phyloP scores from a whole-genome alignment of 768 basidiomycete species.

The Myochromella boudieri region DNA sequence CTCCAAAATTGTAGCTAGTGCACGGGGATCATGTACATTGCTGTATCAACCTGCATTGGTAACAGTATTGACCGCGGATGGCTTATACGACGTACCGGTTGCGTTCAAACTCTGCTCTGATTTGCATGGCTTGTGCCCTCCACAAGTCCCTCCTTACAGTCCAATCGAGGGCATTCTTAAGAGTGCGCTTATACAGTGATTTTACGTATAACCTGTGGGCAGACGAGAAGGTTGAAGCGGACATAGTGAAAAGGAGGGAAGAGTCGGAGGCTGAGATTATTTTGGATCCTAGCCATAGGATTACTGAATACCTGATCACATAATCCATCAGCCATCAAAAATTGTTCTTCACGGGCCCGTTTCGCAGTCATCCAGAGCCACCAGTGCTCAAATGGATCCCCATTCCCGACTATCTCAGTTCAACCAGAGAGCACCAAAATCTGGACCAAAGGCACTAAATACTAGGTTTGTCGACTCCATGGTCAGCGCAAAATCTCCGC shows the following conservation, averaged over 20 bases:
- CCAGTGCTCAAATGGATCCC: slow-evolving; percentile 57
- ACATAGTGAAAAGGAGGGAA: slow-evolving; percentile 38
- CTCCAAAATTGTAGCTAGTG: slow-evolving; percentile 72
- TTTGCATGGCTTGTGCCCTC: slow-evolving; percentile 80
- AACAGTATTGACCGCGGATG: neutral
- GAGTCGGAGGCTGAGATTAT: slow-evolving; percentile 12
- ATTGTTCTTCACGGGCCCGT: slow-evolving; percentile 13
- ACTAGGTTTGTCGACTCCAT: slow-evolving; percentile 44
- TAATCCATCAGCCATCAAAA: slow-evolving; percentile 19
- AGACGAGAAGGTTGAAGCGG: slow-evolving; percentile 61
- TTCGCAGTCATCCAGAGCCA: slow-evolving; percentile 13
- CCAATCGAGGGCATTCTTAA: slow-evolving; percentile 92
- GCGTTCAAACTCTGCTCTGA: slow-evolving; percentile 90
- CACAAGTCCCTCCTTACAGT: slow-evolving; percentile 81
- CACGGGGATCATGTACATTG: slow-evolving; percentile 82
- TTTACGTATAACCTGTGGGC: slow-evolving; percentile 86
- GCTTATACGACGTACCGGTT: slow-evolving; percentile 64
- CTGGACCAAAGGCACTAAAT: slow-evolving; percentile 52
- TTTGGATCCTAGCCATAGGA: neutral
- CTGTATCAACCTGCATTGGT: slow-evolving; percentile 36
- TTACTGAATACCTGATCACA: too few relatives aligned
- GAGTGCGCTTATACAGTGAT: slow-evolving; percentile 84
- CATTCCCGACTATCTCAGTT: slow-evolving; percentile 76
- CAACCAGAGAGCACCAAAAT: slow-evolving; percentile 69
- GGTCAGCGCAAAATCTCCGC: slow-evolving; percentile 33